Evolutionary conservation across 495 filamentous ascomycete species (phyloP).

Genomic region (Hyaloscypha finlandica): DNA sequence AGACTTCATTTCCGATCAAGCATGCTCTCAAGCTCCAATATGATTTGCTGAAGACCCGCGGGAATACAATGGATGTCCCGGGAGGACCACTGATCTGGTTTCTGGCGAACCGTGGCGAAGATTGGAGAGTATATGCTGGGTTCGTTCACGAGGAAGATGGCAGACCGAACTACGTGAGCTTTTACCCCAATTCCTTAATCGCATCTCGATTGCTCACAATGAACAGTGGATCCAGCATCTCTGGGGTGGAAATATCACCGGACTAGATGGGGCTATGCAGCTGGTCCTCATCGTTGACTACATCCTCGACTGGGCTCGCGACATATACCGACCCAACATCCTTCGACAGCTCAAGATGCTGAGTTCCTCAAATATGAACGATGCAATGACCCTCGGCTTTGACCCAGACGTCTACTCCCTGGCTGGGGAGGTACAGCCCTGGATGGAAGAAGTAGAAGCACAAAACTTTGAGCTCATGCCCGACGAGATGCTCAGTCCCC

Average conservation of each 20-base stretch:
- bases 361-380: not conserved
- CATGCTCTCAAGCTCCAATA: conserved; percentile 9
- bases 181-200: too few species aligned
- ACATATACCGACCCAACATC: conserved; percentile 10
- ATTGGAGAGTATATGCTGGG: conserved; percentile 8
- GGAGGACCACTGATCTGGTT: conserved; percentile 15
- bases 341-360: not conserved
- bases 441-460: not conserved
- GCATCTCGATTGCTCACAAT: not conserved
- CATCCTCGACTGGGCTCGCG: conserved; percentile 19
- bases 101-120: conserved; percentile 5
- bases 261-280: conserved; percentile 2
- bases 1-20: conserved; percentile 8
- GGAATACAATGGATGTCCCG: not conserved
- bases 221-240: conserved; percentile 7
- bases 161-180: not conserved
- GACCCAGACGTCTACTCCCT: not conserved
- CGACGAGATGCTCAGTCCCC: not conserved
- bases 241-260: not conserved
- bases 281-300: conserved; percentile 17
- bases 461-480: not conserved
- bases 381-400: not conserved
- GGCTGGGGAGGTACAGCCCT: not conserved
- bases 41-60: not conserved
- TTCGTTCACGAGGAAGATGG: not conserved